Evolutionary conservation across 1,139 yeast species (phyloP).

Genomic region (Zhuliangozyma parablackwelliae): DNA sequence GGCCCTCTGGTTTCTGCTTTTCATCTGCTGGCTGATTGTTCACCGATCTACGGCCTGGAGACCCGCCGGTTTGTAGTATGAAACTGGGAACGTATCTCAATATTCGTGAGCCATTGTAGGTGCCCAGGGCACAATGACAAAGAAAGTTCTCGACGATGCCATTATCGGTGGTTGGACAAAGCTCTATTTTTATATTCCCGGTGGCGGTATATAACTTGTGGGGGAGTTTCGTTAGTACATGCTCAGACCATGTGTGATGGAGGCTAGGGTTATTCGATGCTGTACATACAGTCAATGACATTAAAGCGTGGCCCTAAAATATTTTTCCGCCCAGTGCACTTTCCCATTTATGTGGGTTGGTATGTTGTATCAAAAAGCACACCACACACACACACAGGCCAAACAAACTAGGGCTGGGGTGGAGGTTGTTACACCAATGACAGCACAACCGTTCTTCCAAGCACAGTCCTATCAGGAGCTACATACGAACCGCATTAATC

Average conservation of each 20-base stretch:
- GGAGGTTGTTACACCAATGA: too few species aligned
- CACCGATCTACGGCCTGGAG: conserved; percentile 46
- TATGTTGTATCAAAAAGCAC: too few species aligned
- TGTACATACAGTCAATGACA: conserved; percentile 17
- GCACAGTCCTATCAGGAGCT: conserved; percentile 2
- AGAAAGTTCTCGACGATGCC: conserved; percentile 19
- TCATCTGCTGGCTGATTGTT: conserved; percentile 14
- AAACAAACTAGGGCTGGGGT: too few species aligned
- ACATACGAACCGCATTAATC: conserved; percentile 20
- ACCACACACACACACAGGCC: too few species aligned
- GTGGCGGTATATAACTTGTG: conserved; percentile 18
- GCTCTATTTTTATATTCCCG: conserved; percentile 17
- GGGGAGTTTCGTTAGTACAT: too few species aligned
- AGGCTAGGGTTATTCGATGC: too few species aligned
- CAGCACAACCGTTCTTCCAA: not conserved
- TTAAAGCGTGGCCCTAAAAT: too few species aligned
- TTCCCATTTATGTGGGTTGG: too few species aligned
- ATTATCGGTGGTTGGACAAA: conserved; percentile 8
- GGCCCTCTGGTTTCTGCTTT: not conserved
- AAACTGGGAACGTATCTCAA: conserved; percentile 41
- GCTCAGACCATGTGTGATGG: too few species aligned
- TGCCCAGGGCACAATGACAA: conserved; percentile 46
- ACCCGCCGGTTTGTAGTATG: conserved; percentile 47
- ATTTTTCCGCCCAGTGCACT: too few species aligned
- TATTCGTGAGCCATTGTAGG: conserved; percentile 34